Conservation (phyloP, 306 rosid genomes). For the Prunus mongolica region DNA sequence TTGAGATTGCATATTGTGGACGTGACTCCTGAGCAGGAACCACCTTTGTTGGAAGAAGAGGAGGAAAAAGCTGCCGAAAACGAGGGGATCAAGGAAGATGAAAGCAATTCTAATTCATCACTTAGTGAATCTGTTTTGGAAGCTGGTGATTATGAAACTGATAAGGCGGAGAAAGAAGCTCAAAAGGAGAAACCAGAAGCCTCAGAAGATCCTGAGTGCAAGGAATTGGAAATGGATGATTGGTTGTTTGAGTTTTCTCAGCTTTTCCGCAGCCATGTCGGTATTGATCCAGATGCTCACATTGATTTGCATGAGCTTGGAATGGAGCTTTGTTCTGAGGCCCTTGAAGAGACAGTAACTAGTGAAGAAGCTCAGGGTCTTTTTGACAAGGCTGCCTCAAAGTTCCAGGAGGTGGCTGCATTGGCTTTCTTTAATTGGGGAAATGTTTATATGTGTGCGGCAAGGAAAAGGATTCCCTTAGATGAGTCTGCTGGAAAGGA, state of each 20-base stretch:
- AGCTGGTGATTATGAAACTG: slow-evolving; percentile 48
- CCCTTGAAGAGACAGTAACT: slow-evolving; percentile 92
- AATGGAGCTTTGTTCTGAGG: slow-evolving; percentile 98
- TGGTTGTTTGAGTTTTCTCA: slow-evolving; percentile 99
- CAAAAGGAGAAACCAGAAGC: slow-evolving; percentile 55
- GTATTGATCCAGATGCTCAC: slow-evolving; percentile 95
- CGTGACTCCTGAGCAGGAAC: slow-evolving; percentile 93
- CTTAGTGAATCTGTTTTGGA: slow-evolving; percentile 61
- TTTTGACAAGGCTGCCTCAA: slow-evolving; percentile 88
- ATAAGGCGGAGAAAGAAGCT: slow-evolving; percentile 54
- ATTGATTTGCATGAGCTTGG: slow-evolving; percentile 96
- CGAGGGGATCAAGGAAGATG: slow-evolving; percentile 67
- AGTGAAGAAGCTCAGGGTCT: slow-evolving; percentile 93
- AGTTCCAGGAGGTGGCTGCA: slow-evolving; percentile 99
- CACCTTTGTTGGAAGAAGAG: slow-evolving; percentile 85
- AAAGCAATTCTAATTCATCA: slow-evolving; percentile 63
- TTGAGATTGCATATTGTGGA: slow-evolving; percentile 89
- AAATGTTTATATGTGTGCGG: slow-evolving; percentile 96
- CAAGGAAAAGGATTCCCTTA: slow-evolving; percentile 86
- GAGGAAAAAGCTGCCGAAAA: slow-evolving; percentile 65
- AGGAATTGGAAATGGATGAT: slow-evolving; percentile 97
- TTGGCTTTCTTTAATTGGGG: slow-evolving; percentile 98
- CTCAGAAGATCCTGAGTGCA: slow-evolving; percentile 65
- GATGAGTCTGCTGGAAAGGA: slow-evolving; percentile 87
- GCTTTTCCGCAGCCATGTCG: slow-evolving; percentile 92